Conservation (phyloP, 108 stramenopile genomes). For the Epithemia pelagica region DNA sequence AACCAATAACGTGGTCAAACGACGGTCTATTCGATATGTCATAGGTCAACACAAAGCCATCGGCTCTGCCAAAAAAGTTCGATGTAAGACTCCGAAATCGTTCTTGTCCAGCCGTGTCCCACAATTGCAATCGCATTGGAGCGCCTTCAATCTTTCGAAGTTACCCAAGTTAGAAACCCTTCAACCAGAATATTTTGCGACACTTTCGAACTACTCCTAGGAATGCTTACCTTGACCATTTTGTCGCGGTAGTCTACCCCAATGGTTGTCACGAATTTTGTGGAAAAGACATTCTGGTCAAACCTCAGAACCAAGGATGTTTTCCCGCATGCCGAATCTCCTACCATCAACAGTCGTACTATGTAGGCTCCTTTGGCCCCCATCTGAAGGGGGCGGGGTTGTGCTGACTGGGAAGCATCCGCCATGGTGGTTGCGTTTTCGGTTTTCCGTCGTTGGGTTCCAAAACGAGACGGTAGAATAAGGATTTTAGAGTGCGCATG, state of each 20-base stretch:
- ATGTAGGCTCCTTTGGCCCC: slow-evolving; percentile 89
- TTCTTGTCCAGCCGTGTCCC: slow-evolving; percentile 96
- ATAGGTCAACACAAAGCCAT: slow-evolving; percentile 89
- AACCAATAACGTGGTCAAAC: slow-evolving; percentile 89
- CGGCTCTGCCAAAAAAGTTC: slow-evolving; percentile 91
- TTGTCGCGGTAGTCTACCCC: slow-evolving; percentile 95
- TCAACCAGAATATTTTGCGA: not conserved
- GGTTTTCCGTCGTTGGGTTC: not conserved
- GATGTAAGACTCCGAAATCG: slow-evolving; percentile 89
- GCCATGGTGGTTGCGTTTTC: not conserved
- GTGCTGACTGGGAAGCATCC: slow-evolving; percentile 1
- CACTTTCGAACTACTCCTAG: not conserved
- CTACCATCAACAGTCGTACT: slow-evolving; percentile 85
- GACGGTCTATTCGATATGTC: slow-evolving; percentile 85
- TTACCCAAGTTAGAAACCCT: no score
- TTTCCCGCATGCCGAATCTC: slow-evolving; percentile 85
- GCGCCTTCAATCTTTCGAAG: slow-evolving; percentile 68
- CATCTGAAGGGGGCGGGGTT: slow-evolving; percentile 83
- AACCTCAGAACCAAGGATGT: slow-evolving; percentile 82
- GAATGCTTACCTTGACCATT: slow-evolving; percentile 71
- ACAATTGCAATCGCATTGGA: slow-evolving; percentile 83
- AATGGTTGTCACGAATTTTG: slow-evolving; percentile 91
- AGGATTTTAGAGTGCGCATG: no score
- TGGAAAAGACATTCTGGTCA: slow-evolving; percentile 89
- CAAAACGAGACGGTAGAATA: not conserved